Percentiles rank a stretch among this genome's conserved stretches.
Conservation (phyloP, 179 eudicot species). For the Patellifolia procumbens region DNA sequence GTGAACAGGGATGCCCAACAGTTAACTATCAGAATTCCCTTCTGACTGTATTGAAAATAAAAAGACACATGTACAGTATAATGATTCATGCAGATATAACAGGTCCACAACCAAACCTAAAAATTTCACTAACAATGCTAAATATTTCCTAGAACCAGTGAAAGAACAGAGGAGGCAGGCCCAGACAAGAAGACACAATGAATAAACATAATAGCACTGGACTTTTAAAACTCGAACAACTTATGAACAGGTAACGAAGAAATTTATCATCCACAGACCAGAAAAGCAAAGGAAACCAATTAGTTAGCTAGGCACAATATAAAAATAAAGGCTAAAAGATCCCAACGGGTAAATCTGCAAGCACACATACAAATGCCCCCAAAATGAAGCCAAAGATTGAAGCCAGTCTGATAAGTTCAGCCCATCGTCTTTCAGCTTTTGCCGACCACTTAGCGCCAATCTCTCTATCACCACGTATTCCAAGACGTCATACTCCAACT, state of each 20-base stretch:
- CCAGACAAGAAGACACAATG: constrained; percentile 10
- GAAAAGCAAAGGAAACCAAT: neutral
- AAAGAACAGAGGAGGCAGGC: constrained; percentile 13
- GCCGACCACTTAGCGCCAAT: constrained; percentile 87
- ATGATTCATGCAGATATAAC: neutral
- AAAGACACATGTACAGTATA: neutral
- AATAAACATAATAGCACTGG: constrained; percentile 2
- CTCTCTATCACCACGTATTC: constrained; percentile 98
- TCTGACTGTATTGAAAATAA: constrained; percentile 10
- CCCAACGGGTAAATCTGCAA: neutral
- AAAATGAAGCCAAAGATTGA: constrained; percentile 94
- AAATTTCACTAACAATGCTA: neutral
- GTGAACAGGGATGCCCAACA: too few relatives aligned
- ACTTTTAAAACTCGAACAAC: neutral
- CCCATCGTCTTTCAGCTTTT: constrained; percentile 95
- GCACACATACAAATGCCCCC: constrained; percentile 96
- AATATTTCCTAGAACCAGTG: neutral
- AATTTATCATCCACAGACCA: neutral
- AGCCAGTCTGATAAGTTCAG: constrained; percentile 99
- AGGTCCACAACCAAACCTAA: neutral
- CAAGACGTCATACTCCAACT: constrained; percentile 94
- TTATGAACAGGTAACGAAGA: constrained; percentile 4
- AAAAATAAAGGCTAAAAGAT: constrained; percentile 5
- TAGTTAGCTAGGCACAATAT: constrained; percentile 19
- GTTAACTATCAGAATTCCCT: constrained; percentile 5